Conservation (phyloP, 1,284 basidiomycete genomes). For the Trichosporon sp. region DNA sequence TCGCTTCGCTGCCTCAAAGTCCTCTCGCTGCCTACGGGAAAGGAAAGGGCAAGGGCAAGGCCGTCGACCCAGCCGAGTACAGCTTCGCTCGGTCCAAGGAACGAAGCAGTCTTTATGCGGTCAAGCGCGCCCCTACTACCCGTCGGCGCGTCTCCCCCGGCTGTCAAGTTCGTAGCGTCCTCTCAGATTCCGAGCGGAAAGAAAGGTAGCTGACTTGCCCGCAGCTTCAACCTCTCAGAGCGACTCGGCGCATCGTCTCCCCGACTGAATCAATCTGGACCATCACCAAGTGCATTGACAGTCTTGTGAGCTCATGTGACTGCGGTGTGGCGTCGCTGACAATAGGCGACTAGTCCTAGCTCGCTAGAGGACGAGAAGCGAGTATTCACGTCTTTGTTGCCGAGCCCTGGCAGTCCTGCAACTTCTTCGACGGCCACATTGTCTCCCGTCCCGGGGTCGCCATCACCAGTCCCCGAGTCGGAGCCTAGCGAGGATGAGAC, state of each 20-base stretch:
- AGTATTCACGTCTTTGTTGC: not conserved
- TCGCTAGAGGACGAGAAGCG: constrained; percentile 6
- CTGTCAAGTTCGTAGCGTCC: not conserved
- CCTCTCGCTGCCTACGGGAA: not conserved
- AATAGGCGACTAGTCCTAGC: not conserved
- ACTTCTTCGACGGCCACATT: not conserved
- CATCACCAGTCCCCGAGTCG: not conserved
- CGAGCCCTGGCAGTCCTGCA: not conserved
- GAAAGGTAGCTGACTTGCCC: not conserved
- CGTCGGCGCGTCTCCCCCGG: not conserved
- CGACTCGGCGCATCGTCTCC: constrained; percentile 5
- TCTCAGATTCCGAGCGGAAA: not conserved
- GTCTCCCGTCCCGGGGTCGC: not conserved
- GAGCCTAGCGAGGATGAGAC: not conserved
- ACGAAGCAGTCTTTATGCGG: not conserved
- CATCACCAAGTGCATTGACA: constrained; percentile 5
- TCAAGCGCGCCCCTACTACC: not conserved
- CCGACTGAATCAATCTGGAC: constrained; percentile 6
- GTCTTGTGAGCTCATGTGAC: not conserved
- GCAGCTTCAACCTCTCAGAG: not conserved
- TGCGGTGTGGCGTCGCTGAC: not conserved
- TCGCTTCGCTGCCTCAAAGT: not conserved
- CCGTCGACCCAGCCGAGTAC: constrained; percentile 9
- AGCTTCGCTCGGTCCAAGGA: not conserved
- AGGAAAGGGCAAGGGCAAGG: constrained; percentile 12